Conservation (phyloP, 148 eudicot species). For the Rhododendron simsii region DNA sequence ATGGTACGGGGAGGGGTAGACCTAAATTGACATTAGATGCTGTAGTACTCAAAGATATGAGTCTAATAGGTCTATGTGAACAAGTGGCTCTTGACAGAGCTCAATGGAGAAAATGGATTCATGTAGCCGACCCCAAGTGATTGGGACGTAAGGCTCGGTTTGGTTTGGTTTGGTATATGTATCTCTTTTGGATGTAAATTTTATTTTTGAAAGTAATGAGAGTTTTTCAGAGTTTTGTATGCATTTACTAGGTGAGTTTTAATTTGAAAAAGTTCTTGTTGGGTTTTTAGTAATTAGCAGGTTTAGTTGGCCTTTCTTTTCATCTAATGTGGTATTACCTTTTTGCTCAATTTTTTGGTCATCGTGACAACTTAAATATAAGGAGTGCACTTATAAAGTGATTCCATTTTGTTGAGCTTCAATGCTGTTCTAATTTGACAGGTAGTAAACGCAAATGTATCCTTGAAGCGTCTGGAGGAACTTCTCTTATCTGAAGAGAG, state of each 20-base stretch:
- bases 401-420: neutral
- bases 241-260: neutral
- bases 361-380: neutral
- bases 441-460: constrained; percentile 93
- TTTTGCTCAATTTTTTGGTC: neutral
- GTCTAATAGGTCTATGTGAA: no score
- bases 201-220: neutral
- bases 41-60: no score
- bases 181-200: neutral
- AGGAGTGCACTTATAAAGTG: neutral
- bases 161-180: no score
- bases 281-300: neutral
- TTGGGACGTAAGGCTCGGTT: no score
- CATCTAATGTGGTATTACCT: neutral
- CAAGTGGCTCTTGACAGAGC: no score
- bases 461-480: constrained; percentile 88
- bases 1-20: no score
- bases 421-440: constrained; percentile 17
- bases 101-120: no score
- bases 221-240: neutral
- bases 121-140: no score
- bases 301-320: neutral
- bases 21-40: no score
- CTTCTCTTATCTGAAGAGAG: constrained; percentile 88
- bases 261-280: neutral